Evolutionary conservation across 1,139 yeast species (phyloP).

Genomic region (Scheffersomyces insectosa): DNA sequence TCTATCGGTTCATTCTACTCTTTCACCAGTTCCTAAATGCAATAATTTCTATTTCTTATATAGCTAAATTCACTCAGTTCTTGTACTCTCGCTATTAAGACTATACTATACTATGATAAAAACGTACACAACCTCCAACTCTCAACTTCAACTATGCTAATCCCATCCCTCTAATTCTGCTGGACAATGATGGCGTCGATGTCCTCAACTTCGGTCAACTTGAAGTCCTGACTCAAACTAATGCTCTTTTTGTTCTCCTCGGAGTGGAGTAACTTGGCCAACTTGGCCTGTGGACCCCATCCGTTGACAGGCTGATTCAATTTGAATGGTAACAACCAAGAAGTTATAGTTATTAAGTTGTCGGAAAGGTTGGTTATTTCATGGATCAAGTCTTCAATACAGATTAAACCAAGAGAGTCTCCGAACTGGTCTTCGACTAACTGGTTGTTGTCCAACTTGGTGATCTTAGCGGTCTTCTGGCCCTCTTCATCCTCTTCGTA

Average conservation of each 20-base stretch:
- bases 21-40: too few relatives aligned
- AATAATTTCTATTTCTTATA: too few relatives aligned
- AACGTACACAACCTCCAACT: too few relatives aligned
- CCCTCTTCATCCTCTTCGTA: slow-evolving; percentile 36
- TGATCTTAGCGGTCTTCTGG: slow-evolving; percentile 25
- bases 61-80: too few relatives aligned
- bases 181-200: slow-evolving; percentile 65
- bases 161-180: slow-evolving; percentile 43
- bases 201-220: slow-evolving; percentile 61
- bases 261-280: slow-evolving; percentile 49
- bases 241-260: slow-evolving; percentile 47
- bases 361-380: slow-evolving; percentile 66
- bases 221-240: slow-evolving; percentile 64
- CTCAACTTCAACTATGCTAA: too few relatives aligned
- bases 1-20: too few relatives aligned
- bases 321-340: slow-evolving; percentile 69
- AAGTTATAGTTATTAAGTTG: slow-evolving; percentile 56
- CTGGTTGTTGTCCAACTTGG: slow-evolving; percentile 69
- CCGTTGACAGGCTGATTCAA: slow-evolving; percentile 72
- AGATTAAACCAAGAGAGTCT: slow-evolving; percentile 62
- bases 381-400: slow-evolving; percentile 78
- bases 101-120: too few relatives aligned
- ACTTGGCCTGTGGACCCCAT: slow-evolving; percentile 62
- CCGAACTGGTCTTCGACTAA: slow-evolving; percentile 73
- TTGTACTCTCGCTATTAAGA: too few relatives aligned